Conservation (phyloP, 768 basidiomycete genomes). For the Panus rudis region DNA sequence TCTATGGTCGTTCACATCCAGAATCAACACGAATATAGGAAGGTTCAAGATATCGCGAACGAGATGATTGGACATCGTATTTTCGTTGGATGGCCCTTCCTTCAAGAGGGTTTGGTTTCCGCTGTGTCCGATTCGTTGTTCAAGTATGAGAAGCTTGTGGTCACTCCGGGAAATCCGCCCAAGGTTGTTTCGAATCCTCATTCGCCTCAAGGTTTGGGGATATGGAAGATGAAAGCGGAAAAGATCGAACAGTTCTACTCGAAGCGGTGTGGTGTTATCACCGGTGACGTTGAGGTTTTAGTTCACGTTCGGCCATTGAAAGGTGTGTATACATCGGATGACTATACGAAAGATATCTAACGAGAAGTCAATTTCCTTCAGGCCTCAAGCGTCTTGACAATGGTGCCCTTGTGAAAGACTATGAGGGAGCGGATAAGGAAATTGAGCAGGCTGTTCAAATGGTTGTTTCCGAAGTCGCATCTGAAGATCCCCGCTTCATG, state of each 20-base stretch:
- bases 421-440: slow-evolving; percentile 78
- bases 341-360: background rate
- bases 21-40: slow-evolving; percentile 62
- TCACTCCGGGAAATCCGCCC: slow-evolving; percentile 42
- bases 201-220: slow-evolving; percentile 51
- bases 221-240: slow-evolving; percentile 81
- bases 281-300: slow-evolving; percentile 71
- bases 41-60: slow-evolving; percentile 66
- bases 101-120: slow-evolving; percentile 85
- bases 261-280: slow-evolving; percentile 82
- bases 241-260: slow-evolving; percentile 80
- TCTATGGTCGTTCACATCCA: slow-evolving; percentile 87
- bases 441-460: slow-evolving; percentile 84
- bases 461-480: slow-evolving; percentile 68
- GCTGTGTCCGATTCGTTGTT: slow-evolving; percentile 83
- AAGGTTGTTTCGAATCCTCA: slow-evolving; percentile 72
- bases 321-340: slow-evolving; percentile 40
- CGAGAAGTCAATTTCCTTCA: slow-evolving; percentile 24
- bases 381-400: slow-evolving; percentile 86
- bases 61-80: slow-evolving; percentile 70
- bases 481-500: slow-evolving; percentile 83
- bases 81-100: slow-evolving; percentile 90
- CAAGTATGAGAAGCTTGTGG: slow-evolving; percentile 69
- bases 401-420: slow-evolving; percentile 93
- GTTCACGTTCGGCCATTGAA: slow-evolving; percentile 89